Conservation (phyloP, 768 basidiomycete species). For the Lactarius hengduanensis region DNA sequence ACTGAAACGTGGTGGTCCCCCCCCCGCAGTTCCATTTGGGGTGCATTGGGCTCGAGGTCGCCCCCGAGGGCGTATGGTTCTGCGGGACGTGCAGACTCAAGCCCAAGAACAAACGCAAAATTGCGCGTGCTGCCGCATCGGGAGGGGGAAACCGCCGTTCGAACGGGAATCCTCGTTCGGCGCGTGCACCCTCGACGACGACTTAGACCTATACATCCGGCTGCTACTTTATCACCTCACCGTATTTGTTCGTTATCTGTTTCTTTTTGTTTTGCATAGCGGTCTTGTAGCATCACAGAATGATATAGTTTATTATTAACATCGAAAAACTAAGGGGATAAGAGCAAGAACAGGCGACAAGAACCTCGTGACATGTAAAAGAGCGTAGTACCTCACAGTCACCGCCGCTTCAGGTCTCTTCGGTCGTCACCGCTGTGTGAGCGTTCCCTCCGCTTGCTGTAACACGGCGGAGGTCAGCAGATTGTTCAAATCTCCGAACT, state of each 20-base stretch:
- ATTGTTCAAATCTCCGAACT: neutral
- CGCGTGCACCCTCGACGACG: slow-evolving; percentile 25
- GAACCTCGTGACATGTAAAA: neutral
- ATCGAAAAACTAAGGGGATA: neutral
- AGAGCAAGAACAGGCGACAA: slow-evolving; percentile 1
- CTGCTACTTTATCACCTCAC: neutral
- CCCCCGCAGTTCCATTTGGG: slow-evolving; percentile 73
- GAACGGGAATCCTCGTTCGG: slow-evolving; percentile 24
- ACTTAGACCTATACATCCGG: slow-evolving; percentile 1
- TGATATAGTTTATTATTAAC: slow-evolving; percentile 6
- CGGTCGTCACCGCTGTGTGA: slow-evolving; percentile 29
- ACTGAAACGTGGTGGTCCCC: neutral
- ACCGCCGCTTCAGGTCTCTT: slow-evolving; percentile 28
- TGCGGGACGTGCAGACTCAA: slow-evolving; percentile 66
- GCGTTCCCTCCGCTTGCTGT: slow-evolving; percentile 29
- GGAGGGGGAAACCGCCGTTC: slow-evolving; percentile 43
- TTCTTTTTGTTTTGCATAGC: neutral
- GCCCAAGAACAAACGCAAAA: slow-evolving; percentile 48
- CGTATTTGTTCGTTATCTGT: neutral
- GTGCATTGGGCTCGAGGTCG: slow-evolving; percentile 65
- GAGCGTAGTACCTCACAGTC: slow-evolving; percentile 7
- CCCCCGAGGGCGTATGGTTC: slow-evolving; percentile 74
- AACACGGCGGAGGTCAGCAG: neutral
- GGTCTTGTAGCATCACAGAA: slow-evolving; percentile 3
- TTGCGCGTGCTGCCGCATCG: slow-evolving; percentile 42